Evolutionary conservation across 306 rosid genomes (phyloP), one percentile per base, ranked within the genome.

Genomic region (Oxytropis ochrocephala): DNA sequence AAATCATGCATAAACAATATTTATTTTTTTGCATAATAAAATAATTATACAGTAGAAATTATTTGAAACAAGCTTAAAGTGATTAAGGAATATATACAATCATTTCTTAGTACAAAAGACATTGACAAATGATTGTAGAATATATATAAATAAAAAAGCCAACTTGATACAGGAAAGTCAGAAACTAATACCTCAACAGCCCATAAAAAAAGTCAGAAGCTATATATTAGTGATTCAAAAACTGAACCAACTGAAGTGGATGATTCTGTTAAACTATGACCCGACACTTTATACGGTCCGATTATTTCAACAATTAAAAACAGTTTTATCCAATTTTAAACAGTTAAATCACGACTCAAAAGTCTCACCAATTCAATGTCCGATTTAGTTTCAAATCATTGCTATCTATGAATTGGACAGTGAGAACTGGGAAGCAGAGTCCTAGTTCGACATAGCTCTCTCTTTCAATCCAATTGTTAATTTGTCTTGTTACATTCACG

Each of bases 401-500:
- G n/a, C n/a, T n/a, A n/a, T n/a, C n/a, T n/a, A 47, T 42, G 74
- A 60, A 19, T 42, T 42, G 51, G 48, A 27, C 16, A 41, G 38
- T 8, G 49, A 78, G 78, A 80, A 75, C 60, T 84, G 79, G 24
- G 41, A 48, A 49, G 30, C 19, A 27, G 61, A 59, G 85, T 59
- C 69, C 36, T 53, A 54, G 49, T 29, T 70, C 62, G 49, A 61
- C 72, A 67, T 67, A 61, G 69, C 46, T 69, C 59, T 33, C 46
- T 69, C 59, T 33, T 63, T 77, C 78, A 69, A 64, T 74, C 75
- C 60, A 71, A 75, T 59, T 77, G 70, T 32, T 41, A 82, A 21
- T 47, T 79, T 86, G 82, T 83, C 79, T 74, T 61, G 69, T 79
- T 78, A 52, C 16, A 9, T 60, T 61, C 75, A 68, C 5, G 70